phyloP scores from a whole-genome alignment of 2,329 filamentous ascomycete genomes.

The Colletotrichum higginsianum region DNA sequence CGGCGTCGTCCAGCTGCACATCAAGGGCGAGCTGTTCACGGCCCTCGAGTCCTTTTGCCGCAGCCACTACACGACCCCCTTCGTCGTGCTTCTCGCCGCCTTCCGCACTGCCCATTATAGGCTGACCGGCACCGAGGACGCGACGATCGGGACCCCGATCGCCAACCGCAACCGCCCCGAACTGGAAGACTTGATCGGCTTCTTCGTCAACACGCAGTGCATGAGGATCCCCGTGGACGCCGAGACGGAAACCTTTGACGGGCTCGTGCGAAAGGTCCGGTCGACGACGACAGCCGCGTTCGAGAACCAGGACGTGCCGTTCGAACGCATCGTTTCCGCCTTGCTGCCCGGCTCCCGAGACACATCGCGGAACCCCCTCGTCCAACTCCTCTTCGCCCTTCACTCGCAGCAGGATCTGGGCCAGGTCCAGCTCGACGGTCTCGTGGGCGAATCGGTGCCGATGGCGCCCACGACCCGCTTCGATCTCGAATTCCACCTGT shows the following conservation, averaged over 20 bases:
- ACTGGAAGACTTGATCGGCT: slow-evolving; percentile 41
- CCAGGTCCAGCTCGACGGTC: slow-evolving; percentile 4
- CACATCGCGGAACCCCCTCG: slow-evolving; percentile 21
- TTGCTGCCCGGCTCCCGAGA: slow-evolving; percentile 3
- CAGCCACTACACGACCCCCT: slow-evolving; percentile 26
- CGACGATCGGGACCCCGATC: slow-evolving; percentile 40
- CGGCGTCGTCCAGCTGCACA: slow-evolving; percentile 12
- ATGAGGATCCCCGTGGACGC: slow-evolving; percentile 38
- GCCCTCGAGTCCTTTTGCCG: slow-evolving; percentile 37
- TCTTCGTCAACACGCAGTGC: slow-evolving; percentile 47
- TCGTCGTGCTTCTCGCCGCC: slow-evolving; percentile 38
- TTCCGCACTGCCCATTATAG: slow-evolving; percentile 41
- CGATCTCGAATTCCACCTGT: slow-evolving; percentile 44
- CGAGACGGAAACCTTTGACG: slow-evolving; percentile 15
- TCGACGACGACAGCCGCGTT: slow-evolving; percentile 31
- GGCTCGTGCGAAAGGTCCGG: slow-evolving; percentile 43
- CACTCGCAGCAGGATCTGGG: slow-evolving; percentile 22
- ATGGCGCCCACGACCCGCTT: slow-evolving; percentile 22
- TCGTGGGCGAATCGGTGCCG: slow-evolving; percentile 8
- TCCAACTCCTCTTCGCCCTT: slow-evolving; percentile 26
- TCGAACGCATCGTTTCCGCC: slow-evolving; percentile 6
- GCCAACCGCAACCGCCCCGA: slow-evolving; percentile 26
- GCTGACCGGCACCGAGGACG: slow-evolving; percentile 39
- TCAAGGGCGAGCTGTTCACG: slow-evolving; percentile 32
- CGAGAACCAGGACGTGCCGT: slow-evolving; percentile 45